Evolutionary conservation across 768 basidiomycete genomes (phyloP).

Genomic region (Tylopilus vinaceipallidus): DNA sequence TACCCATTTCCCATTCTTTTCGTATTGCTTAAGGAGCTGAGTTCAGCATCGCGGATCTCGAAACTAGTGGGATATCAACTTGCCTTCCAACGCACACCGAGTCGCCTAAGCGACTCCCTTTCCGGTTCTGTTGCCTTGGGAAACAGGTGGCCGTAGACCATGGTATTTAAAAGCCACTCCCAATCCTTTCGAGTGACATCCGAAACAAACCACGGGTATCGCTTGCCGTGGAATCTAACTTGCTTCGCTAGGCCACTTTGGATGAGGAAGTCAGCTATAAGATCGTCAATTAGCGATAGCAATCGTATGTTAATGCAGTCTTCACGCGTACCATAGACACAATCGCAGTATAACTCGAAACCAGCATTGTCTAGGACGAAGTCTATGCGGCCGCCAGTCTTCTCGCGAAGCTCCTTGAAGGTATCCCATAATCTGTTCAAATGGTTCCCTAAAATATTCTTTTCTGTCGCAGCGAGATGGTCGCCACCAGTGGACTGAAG

Average conservation of each 20-base stretch:
- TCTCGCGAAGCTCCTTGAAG: slow-evolving; percentile 65
- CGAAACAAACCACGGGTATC: slow-evolving; percentile 92
- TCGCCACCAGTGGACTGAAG: slow-evolving; percentile 98
- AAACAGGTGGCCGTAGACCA: slow-evolving; percentile 93
- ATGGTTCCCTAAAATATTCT: slow-evolving; percentile 93
- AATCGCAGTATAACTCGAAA: slow-evolving; percentile 80
- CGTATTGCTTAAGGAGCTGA: slow-evolving; percentile 65
- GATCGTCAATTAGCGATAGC: slow-evolving; percentile 9
- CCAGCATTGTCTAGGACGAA: slow-evolving; percentile 90
- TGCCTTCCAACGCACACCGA: slow-evolving; percentile 93
- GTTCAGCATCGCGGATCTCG: slow-evolving; percentile 2
- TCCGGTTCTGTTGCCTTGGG: slow-evolving; percentile 77
- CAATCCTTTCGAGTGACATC: slow-evolving; percentile 94
- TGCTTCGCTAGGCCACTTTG: slow-evolving; percentile 84
- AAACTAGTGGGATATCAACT: slow-evolving; percentile 4
- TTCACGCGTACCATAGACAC: slow-evolving; percentile 68
- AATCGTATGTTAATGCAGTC: not conserved
- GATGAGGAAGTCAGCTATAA: slow-evolving; percentile 84
- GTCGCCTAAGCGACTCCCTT: slow-evolving; percentile 71
- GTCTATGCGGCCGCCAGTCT: slow-evolving; percentile 71
- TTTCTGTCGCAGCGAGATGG: slow-evolving; percentile 90
- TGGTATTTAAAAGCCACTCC: slow-evolving; percentile 86
- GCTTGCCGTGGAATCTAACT: slow-evolving; percentile 93
- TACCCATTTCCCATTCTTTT: slow-evolving; percentile 88
- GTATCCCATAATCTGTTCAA: slow-evolving; percentile 68